Evolutionary conservation across 768 basidiomycete species (phyloP).

Genomic region (Kwoniella newhampshirensis): DNA sequence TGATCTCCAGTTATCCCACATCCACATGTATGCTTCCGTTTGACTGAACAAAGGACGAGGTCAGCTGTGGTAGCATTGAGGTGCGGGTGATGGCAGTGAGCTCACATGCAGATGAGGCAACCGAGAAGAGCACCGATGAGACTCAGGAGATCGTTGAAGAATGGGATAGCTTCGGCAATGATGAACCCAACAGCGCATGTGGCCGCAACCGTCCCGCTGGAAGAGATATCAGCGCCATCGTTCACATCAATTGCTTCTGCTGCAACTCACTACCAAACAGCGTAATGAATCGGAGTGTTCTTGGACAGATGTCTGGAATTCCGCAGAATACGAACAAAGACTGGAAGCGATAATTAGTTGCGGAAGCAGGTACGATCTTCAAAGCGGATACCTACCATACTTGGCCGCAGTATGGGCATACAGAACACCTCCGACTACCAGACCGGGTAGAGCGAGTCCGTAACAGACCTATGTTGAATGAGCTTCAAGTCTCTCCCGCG

Average conservation of each 20-base stretch:
- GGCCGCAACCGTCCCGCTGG: constrained; percentile 30
- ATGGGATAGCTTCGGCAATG: constrained; percentile 47
- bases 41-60: not conserved
- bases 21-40: constrained; percentile 45
- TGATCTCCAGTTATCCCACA: constrained; percentile 35
- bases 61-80: not conserved
- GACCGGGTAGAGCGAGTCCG: constrained; percentile 34
- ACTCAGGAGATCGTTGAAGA: constrained; percentile 39
- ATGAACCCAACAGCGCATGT: constrained; percentile 39
- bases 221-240: not conserved
- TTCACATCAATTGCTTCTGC: not conserved
- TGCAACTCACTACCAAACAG: constrained; percentile 38
- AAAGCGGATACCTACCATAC: constrained; percentile 1
- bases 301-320: constrained; percentile 31
- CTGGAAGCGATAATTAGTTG: not conserved
- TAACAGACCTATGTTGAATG: constrained; percentile 28
- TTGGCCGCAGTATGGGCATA: constrained; percentile 29
- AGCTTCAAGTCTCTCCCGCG: no score
- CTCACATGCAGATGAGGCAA: constrained; percentile 40
- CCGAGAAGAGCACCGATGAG: constrained; percentile 44
- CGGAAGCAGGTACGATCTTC: not conserved
- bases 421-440: constrained; percentile 32
- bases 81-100: not conserved
- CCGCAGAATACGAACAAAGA: constrained; percentile 44
- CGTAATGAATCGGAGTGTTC: constrained; percentile 34